phyloP scores from a whole-genome alignment of 1,284 basidiomycete species.

The Meira miltonrushii region DNA sequence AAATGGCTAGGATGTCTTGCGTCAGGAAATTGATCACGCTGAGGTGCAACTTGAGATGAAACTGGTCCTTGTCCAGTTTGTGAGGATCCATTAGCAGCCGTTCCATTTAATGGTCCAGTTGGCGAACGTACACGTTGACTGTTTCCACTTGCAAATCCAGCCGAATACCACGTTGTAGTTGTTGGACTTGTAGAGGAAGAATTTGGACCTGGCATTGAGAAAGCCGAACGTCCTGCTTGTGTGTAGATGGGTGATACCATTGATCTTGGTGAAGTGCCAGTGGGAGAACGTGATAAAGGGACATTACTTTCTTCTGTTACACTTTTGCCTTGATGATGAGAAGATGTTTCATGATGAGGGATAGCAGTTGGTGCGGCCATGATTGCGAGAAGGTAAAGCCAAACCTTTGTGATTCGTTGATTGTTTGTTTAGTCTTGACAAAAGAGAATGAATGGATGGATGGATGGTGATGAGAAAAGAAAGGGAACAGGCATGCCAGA shows the following conservation, averaged over 20 bases:
- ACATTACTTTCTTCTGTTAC: neutral
- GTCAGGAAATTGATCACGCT: conserved; percentile 1
- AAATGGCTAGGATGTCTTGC: neutral
- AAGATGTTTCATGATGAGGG: conserved; percentile 33
- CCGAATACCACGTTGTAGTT: conserved; percentile 7
- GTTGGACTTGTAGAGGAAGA: conserved; percentile 8
- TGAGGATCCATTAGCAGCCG: neutral
- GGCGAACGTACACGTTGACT: conserved; percentile 10
- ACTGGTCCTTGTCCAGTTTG: neutral
- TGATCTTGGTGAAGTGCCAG: conserved; percentile 2
- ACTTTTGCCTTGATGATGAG: conserved; percentile 21
- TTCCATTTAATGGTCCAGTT: neutral
- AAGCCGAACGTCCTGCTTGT: conserved; percentile 4
- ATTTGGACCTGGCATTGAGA: conserved; percentile 5
- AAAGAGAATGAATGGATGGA: too few relatives aligned
- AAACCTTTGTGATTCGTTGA: too few relatives aligned
- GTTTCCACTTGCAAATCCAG: conserved; percentile 1
- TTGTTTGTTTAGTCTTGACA: too few relatives aligned
- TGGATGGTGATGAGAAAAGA: too few relatives aligned
- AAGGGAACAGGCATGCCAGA: too few relatives aligned
- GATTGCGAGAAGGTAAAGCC: neutral
- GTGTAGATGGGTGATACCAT: conserved; percentile 9
- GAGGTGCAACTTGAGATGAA: neutral
- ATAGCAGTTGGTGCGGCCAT: conserved; percentile 40
- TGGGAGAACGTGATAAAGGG: conserved; percentile 15